Evolutionary conservation across 2,329 filamentous ascomycete species (phyloP), one percentile per base, ranked within the genome.

Genomic region (Didymella exigua): DNA sequence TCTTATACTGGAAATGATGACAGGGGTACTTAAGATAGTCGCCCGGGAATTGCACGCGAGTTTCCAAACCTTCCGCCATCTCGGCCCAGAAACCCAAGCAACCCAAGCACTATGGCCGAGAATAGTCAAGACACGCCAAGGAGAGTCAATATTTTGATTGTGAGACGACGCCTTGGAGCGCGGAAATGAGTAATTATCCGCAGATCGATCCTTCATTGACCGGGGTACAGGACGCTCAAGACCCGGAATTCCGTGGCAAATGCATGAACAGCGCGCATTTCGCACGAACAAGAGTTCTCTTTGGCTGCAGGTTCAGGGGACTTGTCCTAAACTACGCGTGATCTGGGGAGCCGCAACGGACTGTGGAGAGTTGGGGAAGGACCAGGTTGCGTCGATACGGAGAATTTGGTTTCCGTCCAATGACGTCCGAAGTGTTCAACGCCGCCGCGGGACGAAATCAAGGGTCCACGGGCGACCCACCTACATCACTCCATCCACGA

Each of bases 31-130:
- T 21, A 10, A 31, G 4, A 34, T 29, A 8, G 10, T 37, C 19
- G 42, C 44, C 38, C 30, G 36, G 18, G 38, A 23, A n/a, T 7
- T 21, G 27, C 27, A 34, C 29, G 45, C n/a, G 45, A 30, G 38
- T 45, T 16, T 23, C 44, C 41, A 31, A 23, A 47, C 23, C 8
- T 42, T 44, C 40, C 51, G 41, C 40, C 45, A 41, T 44, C 29
- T 29, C 40, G 44, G 46, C 47, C 42, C 49, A 58, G 29, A 31
- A 29, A 46, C 30, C 37, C 37, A 63, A 65, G 58, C 62, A 52
- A 24, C 10, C 45, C 47, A 65, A 63, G 62, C 62, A 63, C 56
- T 58, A 56, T 41, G 30, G 60, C 62, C 53, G 63, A 65, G 62
- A 50, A 37, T 45, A 58, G 53, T 51, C 56, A 55, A 63, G 59